Evolutionary conservation across 805 yeast genomes (phyloP).

Genomic region (Yarrowia deformans): DNA sequence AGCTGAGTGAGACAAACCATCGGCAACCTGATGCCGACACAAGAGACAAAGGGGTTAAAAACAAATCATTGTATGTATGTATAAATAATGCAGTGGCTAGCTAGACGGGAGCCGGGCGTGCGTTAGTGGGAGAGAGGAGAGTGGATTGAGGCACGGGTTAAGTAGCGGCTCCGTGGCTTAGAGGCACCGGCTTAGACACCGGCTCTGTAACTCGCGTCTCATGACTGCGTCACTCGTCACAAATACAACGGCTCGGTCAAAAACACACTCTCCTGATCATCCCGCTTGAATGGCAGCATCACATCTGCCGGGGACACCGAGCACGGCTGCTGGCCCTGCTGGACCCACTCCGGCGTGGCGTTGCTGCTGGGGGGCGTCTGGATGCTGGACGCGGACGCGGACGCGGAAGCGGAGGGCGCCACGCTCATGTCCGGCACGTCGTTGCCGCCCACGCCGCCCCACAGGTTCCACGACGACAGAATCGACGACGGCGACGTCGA

Average conservation of each 20-base stretch:
- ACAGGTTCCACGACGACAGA: conserved; percentile 31
- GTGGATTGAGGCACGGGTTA: no score
- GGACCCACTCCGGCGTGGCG: conserved; percentile 25
- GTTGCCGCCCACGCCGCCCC: conserved; percentile 2
- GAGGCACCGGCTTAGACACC: no score
- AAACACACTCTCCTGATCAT: conserved; percentile 29
- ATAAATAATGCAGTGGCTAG: conserved; percentile 22
- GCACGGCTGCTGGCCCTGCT: conserved; percentile 30
- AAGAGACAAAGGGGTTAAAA: neutral
- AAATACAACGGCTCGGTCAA: conserved; percentile 31
- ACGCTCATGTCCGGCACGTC: conserved; percentile 20
- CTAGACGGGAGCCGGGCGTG: neutral
- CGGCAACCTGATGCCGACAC: neutral
- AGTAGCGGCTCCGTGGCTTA: no score
- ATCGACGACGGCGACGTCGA: conserved; percentile 35
- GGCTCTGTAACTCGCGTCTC: no score
- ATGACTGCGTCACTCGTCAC: no score
- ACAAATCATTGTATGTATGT: conserved; percentile 11
- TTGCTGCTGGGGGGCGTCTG: conserved; percentile 31
- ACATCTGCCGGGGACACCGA: conserved; percentile 38
- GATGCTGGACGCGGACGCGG: conserved; percentile 20
- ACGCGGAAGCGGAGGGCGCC: conserved; percentile 10
- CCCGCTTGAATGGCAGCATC: conserved; percentile 32
- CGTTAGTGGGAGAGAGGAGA: neutral
- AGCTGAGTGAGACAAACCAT: no score